Evolutionary conservation across 2,329 filamentous ascomycete genomes (phyloP).

Genomic region (Aspergillus calidoustus): DNA sequence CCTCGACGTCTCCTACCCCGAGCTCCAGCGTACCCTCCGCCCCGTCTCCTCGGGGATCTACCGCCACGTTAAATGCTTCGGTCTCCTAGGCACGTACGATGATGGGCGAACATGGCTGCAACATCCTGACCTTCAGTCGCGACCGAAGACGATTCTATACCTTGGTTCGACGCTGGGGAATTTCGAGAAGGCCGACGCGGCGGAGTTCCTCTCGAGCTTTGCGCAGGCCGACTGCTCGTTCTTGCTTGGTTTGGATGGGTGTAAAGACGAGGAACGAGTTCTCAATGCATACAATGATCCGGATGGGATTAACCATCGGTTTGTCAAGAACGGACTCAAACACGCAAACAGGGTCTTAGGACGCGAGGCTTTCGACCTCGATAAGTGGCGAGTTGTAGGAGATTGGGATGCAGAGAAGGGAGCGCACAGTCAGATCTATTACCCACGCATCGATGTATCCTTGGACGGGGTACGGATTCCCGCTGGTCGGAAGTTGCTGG

Average conservation of each 20-base stretch:
- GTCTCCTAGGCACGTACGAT: conserved; percentile 83
- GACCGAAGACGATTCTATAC: conserved; percentile 16
- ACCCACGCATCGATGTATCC: neutral
- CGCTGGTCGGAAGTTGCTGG: conserved; percentile 1
- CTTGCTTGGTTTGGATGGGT: conserved; percentile 18
- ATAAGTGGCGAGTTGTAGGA: neutral
- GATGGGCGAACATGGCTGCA: conserved; percentile 82
- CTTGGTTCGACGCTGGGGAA: conserved; percentile 20
- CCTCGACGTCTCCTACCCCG: conserved; percentile 75
- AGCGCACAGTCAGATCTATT: conserved; percentile 19
- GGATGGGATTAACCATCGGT: conserved; percentile 15
- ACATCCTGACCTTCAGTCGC: conserved; percentile 55
- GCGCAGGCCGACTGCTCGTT: conserved; percentile 1
- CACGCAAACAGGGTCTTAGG: conserved; percentile 73
- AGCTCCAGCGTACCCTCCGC: conserved; percentile 74
- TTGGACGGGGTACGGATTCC: neutral
- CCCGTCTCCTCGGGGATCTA: conserved; percentile 63
- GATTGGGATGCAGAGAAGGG: neutral
- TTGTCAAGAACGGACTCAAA: conserved; percentile 17
- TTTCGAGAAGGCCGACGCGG: conserved; percentile 11
- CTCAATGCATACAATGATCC: conserved; percentile 68
- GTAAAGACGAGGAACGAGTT: conserved; percentile 70
- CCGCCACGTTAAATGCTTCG: conserved; percentile 73
- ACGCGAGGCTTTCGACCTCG: conserved; percentile 65
- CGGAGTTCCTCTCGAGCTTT: conserved; percentile 17